Evolutionary conservation across 257 asterid species (phyloP).

Genomic region (Solanum clarkiae): DNA sequence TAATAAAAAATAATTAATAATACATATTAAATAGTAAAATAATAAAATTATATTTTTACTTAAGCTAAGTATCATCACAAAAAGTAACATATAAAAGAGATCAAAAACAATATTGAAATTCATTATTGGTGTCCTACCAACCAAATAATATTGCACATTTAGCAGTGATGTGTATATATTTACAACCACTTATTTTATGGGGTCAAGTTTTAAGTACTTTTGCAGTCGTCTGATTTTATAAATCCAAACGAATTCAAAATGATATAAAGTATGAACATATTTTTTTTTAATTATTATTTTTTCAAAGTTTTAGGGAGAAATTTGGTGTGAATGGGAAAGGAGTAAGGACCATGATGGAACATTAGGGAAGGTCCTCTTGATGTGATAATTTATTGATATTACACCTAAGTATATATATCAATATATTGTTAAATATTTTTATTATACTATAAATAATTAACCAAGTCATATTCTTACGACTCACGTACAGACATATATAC

Average conservation of each 20-base stretch:
- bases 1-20: too few species aligned
- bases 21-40: too few species aligned
- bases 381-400: neutral
- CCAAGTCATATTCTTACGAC: too few species aligned
- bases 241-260: neutral
- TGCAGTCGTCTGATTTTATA: neutral
- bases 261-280: neutral
- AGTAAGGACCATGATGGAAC: too few species aligned
- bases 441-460: neutral
- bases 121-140: neutral
- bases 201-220: neutral
- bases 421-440: neutral
- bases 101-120: neutral
- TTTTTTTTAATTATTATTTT: neutral
- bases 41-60: too few species aligned
- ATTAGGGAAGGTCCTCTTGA: neutral
- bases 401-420: neutral
- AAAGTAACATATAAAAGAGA: too few species aligned
- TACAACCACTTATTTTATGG: neutral
- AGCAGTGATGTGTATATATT: neutral
- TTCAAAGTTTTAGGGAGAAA: neutral
- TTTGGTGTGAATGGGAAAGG: neutral
- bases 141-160: neutral
- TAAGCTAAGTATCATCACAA: too few species aligned
- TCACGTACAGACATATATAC: too few species aligned